A percentile compares a stretch with the other conserved stretches of the same genome.
These are phyloP conservation scores for Pseudopyrenochaeta lycopersici DNA, from an alignment of 2,329 filamentous ascomycete genomes.

Conservation along the genomic window DNA sequence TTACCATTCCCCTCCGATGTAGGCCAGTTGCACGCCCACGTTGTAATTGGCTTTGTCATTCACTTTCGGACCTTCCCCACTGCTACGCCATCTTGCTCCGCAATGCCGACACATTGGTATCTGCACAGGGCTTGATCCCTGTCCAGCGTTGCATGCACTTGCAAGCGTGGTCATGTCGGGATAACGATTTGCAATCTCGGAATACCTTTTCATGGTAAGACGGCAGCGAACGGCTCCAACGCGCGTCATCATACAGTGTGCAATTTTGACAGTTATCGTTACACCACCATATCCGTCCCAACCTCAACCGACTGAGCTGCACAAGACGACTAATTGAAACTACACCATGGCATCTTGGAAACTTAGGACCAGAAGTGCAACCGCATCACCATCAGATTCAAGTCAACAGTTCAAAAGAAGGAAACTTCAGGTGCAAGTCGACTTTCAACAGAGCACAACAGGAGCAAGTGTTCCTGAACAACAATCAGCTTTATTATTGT, in stretches of 20 bases:
- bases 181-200: slow-evolving; percentile 3
- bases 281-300: not conserved
- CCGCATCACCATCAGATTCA: slow-evolving; percentile 1
- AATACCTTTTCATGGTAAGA: slow-evolving; percentile 1
- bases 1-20: slow-evolving; percentile 14
- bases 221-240: not conserved
- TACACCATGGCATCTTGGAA: slow-evolving; percentile 17
- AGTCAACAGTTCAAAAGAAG: slow-evolving; percentile 4
- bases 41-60: slow-evolving; percentile 5
- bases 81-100: slow-evolving; percentile 32
- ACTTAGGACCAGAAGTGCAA: slow-evolving; percentile 24
- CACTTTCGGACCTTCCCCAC: slow-evolving; percentile 8
- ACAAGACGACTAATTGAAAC: not conserved
- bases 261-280: not conserved
- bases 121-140: slow-evolving; percentile 12
- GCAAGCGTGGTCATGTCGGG: slow-evolving; percentile 1
- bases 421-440: slow-evolving; percentile 4
- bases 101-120: slow-evolving; percentile 27
- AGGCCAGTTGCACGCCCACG: slow-evolving; percentile 9
- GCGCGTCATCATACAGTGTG: not conserved
- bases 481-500: slow-evolving; percentile 62
- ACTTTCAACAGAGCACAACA: slow-evolving; percentile 16
- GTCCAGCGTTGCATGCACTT: slow-evolving; percentile 5
- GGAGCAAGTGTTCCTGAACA: slow-evolving; percentile 15
- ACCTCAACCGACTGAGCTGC: not conserved